phyloP scores from a whole-genome alignment of 2,329 filamentous ascomycete genomes.

The Pseudogymnoascus destructans region DNA sequence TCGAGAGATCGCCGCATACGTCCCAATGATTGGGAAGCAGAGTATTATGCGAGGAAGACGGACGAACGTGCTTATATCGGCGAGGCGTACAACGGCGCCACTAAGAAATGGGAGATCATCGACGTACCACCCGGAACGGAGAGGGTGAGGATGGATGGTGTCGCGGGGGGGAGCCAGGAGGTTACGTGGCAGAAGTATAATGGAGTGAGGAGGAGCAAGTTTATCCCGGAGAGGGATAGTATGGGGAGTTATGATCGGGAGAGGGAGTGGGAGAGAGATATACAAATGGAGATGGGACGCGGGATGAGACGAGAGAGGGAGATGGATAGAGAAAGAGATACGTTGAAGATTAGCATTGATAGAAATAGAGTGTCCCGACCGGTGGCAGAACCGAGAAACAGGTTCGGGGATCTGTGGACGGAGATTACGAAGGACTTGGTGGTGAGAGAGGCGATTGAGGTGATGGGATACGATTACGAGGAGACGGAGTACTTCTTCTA shows the following conservation, averaged over 20 bases:
- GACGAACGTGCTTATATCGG: slow-evolving; percentile 56
- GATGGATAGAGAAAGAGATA: slow-evolving; percentile 6
- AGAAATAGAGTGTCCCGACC: neutral
- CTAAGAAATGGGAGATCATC: slow-evolving; percentile 66
- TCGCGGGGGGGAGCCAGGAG: slow-evolving; percentile 61
- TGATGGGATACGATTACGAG: slow-evolving; percentile 75
- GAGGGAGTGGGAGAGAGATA: slow-evolving; percentile 11
- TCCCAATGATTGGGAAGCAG: slow-evolving; percentile 37
- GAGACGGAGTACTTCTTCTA: slow-evolving; percentile 87
- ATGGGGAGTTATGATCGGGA: slow-evolving; percentile 1
- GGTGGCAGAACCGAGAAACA: slow-evolving; percentile 26
- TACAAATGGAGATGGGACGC: slow-evolving; percentile 9
- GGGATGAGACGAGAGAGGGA: slow-evolving; percentile 7
- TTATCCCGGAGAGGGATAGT: slow-evolving; percentile 44
- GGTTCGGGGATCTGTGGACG: slow-evolving; percentile 70
- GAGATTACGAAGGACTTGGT: slow-evolving; percentile 94
- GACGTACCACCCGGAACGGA: slow-evolving; percentile 77
- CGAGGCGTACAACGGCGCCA: slow-evolving; percentile 62
- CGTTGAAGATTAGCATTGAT: neutral
- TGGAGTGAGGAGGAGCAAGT: slow-evolving; percentile 61
- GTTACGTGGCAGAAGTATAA: slow-evolving; percentile 70
- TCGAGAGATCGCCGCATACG: slow-evolving; percentile 25
- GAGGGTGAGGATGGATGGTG: slow-evolving; percentile 68
- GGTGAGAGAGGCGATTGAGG: slow-evolving; percentile 71
- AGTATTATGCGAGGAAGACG: slow-evolving; percentile 53